phyloP scores from a whole-genome alignment of 2,329 filamentous ascomycete genomes.

The Pseudocercospora cruenta region DNA sequence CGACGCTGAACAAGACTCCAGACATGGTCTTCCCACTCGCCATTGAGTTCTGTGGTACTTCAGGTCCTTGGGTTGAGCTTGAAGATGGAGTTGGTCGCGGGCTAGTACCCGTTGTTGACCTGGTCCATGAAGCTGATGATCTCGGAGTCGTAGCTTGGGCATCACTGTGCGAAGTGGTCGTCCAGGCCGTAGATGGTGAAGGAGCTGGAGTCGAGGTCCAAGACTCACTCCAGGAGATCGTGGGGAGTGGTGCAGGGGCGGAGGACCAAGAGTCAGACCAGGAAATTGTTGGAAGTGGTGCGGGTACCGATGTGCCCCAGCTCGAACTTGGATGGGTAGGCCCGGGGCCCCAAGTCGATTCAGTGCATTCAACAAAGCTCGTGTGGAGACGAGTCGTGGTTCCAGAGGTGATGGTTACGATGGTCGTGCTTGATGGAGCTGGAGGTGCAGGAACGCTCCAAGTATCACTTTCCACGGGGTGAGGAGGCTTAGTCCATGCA shows the following conservation, averaged over 20 bases:
- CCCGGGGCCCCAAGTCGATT: not conserved
- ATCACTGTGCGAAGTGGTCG: not conserved
- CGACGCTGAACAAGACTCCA: not conserved
- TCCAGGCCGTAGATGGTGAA: not conserved
- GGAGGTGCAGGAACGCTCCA: not conserved
- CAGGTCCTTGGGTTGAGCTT: not conserved
- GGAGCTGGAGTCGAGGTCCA: not conserved
- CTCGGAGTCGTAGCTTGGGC: not conserved
- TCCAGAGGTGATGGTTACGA: not conserved
- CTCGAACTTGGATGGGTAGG: not conserved
- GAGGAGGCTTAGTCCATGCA: not conserved
- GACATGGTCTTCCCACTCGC: not conserved
- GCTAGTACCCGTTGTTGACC: not conserved
- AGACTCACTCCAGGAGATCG: too few species aligned
- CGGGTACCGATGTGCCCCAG: not conserved
- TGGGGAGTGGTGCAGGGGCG: not conserved
- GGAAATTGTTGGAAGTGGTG: not conserved
- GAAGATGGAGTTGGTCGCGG: not conserved
- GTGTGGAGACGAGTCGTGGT: not conserved
- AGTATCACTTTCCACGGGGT: not conserved
- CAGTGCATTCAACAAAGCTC: not conserved
- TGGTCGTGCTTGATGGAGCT: not conserved
- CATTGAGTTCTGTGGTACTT: not conserved
- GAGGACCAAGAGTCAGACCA: not conserved
- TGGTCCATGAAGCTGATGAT: not conserved